Evolutionary conservation across 176 grass and related monocot genomes (phyloP), one percentile per base, ranked within the genome.

Genomic region (Ensete ventricosum): DNA sequence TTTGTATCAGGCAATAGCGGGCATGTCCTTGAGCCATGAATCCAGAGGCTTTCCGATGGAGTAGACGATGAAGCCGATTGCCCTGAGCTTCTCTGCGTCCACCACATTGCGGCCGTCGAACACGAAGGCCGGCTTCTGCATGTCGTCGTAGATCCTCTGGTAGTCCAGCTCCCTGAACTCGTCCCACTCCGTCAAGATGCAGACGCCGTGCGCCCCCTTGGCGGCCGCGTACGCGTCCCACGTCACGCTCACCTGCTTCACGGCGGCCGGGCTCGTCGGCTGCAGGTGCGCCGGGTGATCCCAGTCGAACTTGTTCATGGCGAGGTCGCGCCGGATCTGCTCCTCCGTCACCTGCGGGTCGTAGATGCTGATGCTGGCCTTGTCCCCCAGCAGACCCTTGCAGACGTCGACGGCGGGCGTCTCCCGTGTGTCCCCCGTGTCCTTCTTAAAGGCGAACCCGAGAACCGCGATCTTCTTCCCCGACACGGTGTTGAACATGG

Each of bases 281-380:
- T 87, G 88, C 54, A 90, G 84, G 74, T 90, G 88, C 69, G 83
- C 48, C 0, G 88, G 88, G 64, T 90, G 88, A 55, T 90, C 88
- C 88, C 88, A 90, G 63, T 90, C 88, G 2, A 90, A 90, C 75
- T 90, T 90, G 78, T 81, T 90, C 88, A 90, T 87, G 0, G 84
- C 78, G 0, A 90, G 75, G 49, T 90, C 88, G 9, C 88, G 83
- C 29, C 86, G 88, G 74, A 90, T 90, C 81, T 90, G 88, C 11
- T 90, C 88, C 81, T 81, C 84, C 0, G 88, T 90, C 69, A 90
- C 88, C 72, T 90, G 88, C 0, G 88, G 88, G 49, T 90, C 88
- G 2, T 90, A 90, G 68, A 90, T 90, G 66, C 88, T 90, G 59
- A 90, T 81, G 48, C 68, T 86, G 78, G 84, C 88, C 63, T 84